phyloP scores from a whole-genome alignment of 2,329 filamentous ascomycete species.

The Penicillium sp. region DNA sequence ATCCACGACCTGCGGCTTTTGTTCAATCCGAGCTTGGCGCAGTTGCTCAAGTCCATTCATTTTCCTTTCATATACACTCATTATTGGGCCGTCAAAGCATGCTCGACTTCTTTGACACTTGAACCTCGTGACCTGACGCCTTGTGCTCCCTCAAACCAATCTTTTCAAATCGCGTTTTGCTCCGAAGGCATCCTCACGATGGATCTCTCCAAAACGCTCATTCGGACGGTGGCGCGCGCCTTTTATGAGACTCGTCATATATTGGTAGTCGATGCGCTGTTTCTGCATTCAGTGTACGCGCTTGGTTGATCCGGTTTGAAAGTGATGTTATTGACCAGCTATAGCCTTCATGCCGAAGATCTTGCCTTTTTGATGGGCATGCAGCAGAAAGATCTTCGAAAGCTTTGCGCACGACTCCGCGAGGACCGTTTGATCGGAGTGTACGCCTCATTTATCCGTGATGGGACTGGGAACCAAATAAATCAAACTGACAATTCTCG shows the following conservation, averaged over 20 bases:
- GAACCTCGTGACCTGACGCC: constrained; percentile 2
- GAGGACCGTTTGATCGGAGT: constrained; percentile 85
- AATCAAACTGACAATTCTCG: constrained; percentile 17
- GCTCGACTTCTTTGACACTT: constrained; percentile 1
- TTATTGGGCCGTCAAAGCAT: constrained; percentile 2
- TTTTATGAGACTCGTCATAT: constrained; percentile 87
- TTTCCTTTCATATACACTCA: constrained; percentile 2
- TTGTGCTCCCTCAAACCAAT: constrained; percentile 4
- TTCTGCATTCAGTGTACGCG: constrained; percentile 69
- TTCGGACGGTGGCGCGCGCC: constrained; percentile 81
- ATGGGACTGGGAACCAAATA: background rate
- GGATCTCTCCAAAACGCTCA: constrained; percentile 73
- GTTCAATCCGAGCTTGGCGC: constrained; percentile 10
- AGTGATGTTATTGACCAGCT: constrained; percentile 17
- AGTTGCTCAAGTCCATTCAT: constrained; percentile 4
- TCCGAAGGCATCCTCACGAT: constrained; percentile 39
- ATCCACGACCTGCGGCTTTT: constrained; percentile 1
- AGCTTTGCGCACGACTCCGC: constrained; percentile 79
- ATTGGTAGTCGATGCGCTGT: constrained; percentile 77
- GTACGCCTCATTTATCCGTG: constrained; percentile 50
- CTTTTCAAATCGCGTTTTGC: background rate
- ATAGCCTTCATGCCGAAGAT: constrained; percentile 79
- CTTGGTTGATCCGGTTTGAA: constrained; percentile 12
- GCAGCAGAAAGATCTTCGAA: constrained; percentile 89
- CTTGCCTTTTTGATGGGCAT: constrained; percentile 83